These are phyloP conservation scores for Sugiyamaella castrensis DNA, from an alignment of 1,139 yeast species.

Conservation along the genomic window DNA sequence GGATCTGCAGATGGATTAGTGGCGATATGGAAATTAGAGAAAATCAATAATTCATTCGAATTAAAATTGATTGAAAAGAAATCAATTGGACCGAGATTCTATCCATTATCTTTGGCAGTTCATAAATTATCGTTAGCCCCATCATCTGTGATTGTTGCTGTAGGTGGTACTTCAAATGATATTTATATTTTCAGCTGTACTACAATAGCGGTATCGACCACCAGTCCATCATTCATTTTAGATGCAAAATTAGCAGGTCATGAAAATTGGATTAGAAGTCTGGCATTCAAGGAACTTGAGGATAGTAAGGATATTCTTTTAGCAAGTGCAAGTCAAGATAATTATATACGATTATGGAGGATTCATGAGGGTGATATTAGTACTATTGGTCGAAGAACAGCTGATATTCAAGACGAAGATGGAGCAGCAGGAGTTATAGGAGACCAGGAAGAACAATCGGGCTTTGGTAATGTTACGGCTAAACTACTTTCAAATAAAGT, in stretches of 20 bases:
- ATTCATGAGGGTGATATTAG: slow-evolving; percentile 51
- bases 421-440: slow-evolving; percentile 17
- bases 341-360: slow-evolving; percentile 85
- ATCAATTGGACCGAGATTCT: slow-evolving; percentile 45
- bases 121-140: background rate
- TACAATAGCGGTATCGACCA: no score
- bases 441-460: slow-evolving; percentile 16
- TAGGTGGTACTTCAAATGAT: slow-evolving; percentile 70
- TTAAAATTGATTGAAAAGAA: slow-evolving; percentile 20
- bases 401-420: slow-evolving; percentile 16
- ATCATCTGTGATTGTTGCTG: slow-evolving; percentile 47
- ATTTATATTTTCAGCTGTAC: slow-evolving; percentile 49
- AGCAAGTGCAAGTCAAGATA: slow-evolving; percentile 87
- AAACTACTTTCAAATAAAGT: slow-evolving; percentile 27
- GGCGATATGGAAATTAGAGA: slow-evolving; percentile 45
- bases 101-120: slow-evolving; percentile 50
- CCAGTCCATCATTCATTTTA: slow-evolving; percentile 34
- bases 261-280: slow-evolving; percentile 87
- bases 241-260: slow-evolving; percentile 72
- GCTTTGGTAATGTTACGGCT: slow-evolving; percentile 13
- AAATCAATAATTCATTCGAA: slow-evolving; percentile 1
- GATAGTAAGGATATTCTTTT: slow-evolving; percentile 49
- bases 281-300: slow-evolving; percentile 54
- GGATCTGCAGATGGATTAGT: slow-evolving; percentile 68
- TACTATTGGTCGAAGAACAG: slow-evolving; percentile 20